Evolutionary conservation across 108 stramenopile species (phyloP).

Genomic region (Nitzschia sp.): DNA sequence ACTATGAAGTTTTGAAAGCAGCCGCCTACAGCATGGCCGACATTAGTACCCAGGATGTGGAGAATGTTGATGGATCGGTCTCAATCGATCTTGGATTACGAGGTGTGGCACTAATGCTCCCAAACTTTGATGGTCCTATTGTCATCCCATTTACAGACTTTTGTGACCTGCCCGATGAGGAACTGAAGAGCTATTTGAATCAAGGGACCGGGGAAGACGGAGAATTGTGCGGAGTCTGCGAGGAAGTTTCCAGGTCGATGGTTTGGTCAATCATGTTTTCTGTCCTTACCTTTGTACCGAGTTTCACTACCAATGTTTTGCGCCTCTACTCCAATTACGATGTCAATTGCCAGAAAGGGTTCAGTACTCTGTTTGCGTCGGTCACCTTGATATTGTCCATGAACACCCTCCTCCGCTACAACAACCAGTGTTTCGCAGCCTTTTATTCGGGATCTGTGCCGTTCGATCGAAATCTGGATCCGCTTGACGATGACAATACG

Average conservation of each 20-base stretch:
- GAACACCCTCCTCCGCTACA: no score
- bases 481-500: no score
- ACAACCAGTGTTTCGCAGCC: no score
- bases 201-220: no score
- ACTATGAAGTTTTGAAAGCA: slow-evolving; percentile 18
- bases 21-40: background rate
- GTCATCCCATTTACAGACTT: slow-evolving; percentile 39
- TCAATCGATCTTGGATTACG: slow-evolving; percentile 29
- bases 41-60: slow-evolving; percentile 16
- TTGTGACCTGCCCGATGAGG: slow-evolving; percentile 28
- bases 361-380: slow-evolving; percentile 11
- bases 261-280: slow-evolving; percentile 27
- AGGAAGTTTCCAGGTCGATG: slow-evolving; percentile 11
- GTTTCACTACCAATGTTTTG: no score
- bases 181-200: slow-evolving; percentile 27
- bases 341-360: slow-evolving; percentile 42
- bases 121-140: background rate
- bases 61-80: background rate
- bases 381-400: no score
- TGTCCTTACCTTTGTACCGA: slow-evolving; percentile 29
- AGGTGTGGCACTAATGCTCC: slow-evolving; percentile 25
- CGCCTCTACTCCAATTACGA: slow-evolving; percentile 43
- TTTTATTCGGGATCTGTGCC: no score
- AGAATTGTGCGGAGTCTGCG: slow-evolving; percentile 21
- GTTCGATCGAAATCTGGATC: no score